Conservation (phyloP, 2,329 filamentous ascomycete genomes). For the Talaromyces sp. region DNA sequence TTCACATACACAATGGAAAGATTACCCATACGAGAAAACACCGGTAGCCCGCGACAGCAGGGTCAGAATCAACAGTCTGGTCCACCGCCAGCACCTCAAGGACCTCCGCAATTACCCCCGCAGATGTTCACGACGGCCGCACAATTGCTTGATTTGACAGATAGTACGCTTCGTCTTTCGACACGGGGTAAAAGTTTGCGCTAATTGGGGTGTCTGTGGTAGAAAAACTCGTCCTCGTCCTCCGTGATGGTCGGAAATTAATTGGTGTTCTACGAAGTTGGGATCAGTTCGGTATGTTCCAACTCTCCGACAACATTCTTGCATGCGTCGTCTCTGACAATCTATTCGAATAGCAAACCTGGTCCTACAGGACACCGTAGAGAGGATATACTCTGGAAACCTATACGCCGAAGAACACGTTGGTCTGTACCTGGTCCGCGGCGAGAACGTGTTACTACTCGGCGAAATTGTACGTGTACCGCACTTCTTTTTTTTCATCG, state of each 20-base stretch:
- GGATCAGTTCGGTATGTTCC: slow-evolving; percentile 86
- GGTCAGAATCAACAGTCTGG: slow-evolving; percentile 23
- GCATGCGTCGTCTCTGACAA: background rate
- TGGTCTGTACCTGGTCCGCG: slow-evolving; percentile 86
- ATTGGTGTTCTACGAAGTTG: slow-evolving; percentile 90
- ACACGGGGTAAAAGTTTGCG: no score
- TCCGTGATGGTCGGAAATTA: slow-evolving; percentile 90
- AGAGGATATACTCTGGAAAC: slow-evolving; percentile 73
- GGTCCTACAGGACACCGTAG: slow-evolving; percentile 86
- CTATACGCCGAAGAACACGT: slow-evolving; percentile 81
- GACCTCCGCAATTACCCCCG: slow-evolving; percentile 55
- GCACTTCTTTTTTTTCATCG: background rate
- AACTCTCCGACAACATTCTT: background rate
- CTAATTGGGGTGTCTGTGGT: background rate
- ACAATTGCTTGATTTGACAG: slow-evolving; percentile 90
- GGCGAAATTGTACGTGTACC: slow-evolving; percentile 69
- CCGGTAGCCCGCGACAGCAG: slow-evolving; percentile 19
- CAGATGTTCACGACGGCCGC: slow-evolving; percentile 99
- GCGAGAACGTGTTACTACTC: slow-evolving; percentile 93
- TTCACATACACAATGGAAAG: slow-evolving; percentile 12
- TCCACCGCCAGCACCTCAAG: slow-evolving; percentile 30
- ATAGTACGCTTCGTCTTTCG: slow-evolving; percentile 64
- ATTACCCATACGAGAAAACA: slow-evolving; percentile 15
- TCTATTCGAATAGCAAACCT: slow-evolving; percentile 67
- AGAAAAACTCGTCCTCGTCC: slow-evolving; percentile 93